Evolutionary conservation across 2,329 filamentous ascomycete species (phyloP).

Genomic region (Daldinia sp.): DNA sequence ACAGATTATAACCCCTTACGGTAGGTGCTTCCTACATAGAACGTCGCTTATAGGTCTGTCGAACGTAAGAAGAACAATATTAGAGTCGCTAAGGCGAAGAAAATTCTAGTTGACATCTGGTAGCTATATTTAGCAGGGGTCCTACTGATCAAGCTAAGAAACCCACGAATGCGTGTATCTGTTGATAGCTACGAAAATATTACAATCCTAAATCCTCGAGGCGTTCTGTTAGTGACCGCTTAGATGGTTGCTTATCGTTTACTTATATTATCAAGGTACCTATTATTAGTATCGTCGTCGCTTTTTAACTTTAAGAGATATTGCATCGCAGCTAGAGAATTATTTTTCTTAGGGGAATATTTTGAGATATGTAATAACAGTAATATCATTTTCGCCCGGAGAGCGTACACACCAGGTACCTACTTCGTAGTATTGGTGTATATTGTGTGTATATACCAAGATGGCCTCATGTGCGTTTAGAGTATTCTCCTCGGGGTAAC

Average conservation of each 20-base stretch:
- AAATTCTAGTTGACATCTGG: background rate
- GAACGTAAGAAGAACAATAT: background rate
- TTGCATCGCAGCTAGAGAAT: too few relatives aligned
- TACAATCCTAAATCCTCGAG: background rate
- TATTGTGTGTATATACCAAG: too few relatives aligned
- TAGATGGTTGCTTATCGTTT: background rate
- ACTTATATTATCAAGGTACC: too few relatives aligned
- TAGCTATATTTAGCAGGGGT: background rate
- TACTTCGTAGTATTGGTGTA: too few relatives aligned
- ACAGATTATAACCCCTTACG: background rate
- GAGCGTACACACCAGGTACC: too few relatives aligned
- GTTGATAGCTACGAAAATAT: too few relatives aligned
- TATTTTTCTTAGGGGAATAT: too few relatives aligned
- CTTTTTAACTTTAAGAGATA: background rate
- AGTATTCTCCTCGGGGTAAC: too few relatives aligned
- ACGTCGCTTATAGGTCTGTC: background rate
- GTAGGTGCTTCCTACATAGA: background rate
- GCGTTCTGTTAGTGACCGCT: background rate
- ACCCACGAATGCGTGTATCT: background rate
- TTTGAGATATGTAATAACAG: too few relatives aligned
- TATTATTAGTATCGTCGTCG: background rate
- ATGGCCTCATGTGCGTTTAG: too few relatives aligned
- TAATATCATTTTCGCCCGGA: too few relatives aligned
- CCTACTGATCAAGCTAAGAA: background rate
- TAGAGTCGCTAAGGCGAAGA: background rate